phyloP scores from a whole-genome alignment of 139 green algal species.

The Zygnema cylindricum region DNA sequence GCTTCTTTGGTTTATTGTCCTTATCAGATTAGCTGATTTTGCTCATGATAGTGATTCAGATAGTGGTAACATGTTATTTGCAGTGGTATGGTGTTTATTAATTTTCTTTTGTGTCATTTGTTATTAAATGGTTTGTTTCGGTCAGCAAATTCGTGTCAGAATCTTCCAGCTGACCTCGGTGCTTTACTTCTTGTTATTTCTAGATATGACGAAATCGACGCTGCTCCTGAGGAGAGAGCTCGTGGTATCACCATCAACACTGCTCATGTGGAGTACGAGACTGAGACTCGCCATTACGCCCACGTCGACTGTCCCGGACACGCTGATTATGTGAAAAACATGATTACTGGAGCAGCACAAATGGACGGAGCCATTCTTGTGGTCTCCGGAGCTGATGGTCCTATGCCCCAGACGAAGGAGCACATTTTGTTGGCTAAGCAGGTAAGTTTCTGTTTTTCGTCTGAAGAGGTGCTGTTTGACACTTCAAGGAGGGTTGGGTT shows the following conservation, averaged over 20 bases:
- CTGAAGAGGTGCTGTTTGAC: not conserved
- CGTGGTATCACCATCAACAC: constrained; percentile 98
- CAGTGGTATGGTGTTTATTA: too few species aligned
- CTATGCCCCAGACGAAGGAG: constrained; percentile 98
- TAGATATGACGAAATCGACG: constrained; percentile 97
- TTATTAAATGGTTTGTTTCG: too few species aligned
- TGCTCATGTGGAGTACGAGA: constrained; percentile 96
- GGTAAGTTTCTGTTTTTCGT: constrained; percentile 60
- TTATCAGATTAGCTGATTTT: too few species aligned
- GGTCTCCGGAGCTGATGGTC: constrained; percentile 92
- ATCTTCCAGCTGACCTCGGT: too few species aligned
- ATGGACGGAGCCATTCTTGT: constrained; percentile 99
- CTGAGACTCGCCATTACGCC: constrained; percentile 93
- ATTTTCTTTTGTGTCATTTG: too few species aligned
- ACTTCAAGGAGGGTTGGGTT: too few species aligned
- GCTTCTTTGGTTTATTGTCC: too few species aligned
- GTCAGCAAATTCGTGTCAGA: too few species aligned
- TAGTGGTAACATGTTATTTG: too few species aligned
- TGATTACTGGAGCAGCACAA: constrained; percentile 73
- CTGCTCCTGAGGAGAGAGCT: constrained; percentile 97
- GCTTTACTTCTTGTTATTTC: too few species aligned
- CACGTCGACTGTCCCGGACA: constrained; percentile 98
- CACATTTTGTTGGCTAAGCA: constrained; percentile 95
- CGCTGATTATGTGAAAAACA: constrained; percentile 96
- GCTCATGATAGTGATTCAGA: too few species aligned